These are phyloP conservation scores for Ascochyta lentis DNA, from an alignment of 2,329 filamentous ascomycete genomes.

Conservation along the genomic window DNA sequence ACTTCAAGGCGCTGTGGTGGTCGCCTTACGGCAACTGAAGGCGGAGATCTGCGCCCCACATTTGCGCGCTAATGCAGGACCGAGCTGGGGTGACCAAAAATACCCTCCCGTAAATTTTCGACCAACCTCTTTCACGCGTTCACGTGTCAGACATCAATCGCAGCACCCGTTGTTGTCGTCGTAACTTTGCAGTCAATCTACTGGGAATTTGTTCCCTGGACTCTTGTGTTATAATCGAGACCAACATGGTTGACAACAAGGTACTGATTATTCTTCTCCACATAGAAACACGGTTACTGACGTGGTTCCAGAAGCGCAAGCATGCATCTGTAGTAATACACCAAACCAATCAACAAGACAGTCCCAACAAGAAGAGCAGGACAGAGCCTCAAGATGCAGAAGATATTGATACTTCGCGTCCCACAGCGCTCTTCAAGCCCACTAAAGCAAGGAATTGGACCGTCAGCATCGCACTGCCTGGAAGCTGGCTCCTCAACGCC, in stretches of 20 bases:
- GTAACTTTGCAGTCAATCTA: not conserved
- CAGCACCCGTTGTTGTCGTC: not conserved
- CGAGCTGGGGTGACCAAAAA: conserved; percentile 19
- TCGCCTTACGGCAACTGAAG: conserved; percentile 9
- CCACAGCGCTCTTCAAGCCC: conserved; percentile 72
- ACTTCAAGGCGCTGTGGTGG: conserved; percentile 3
- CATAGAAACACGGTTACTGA: not conserved
- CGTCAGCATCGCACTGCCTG: conserved; percentile 77
- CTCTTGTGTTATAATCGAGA: not conserved
- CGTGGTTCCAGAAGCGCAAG: conserved; percentile 31
- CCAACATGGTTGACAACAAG: conserved; percentile 16
- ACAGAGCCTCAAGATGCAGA: conserved; percentile 17
- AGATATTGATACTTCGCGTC: conserved; percentile 65
- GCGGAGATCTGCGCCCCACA: conserved; percentile 7
- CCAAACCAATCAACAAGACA: conserved; percentile 19
- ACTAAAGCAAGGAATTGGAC: conserved; percentile 72
- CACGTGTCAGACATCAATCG: conserved; percentile 8
- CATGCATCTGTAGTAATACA: conserved; percentile 27
- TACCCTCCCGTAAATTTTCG: conserved; percentile 10
- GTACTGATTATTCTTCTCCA: not conserved
- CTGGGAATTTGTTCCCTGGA: not conserved
- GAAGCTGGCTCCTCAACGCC: conserved; percentile 71
- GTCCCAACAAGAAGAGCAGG: conserved; percentile 28
- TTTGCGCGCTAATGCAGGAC: conserved; percentile 18
- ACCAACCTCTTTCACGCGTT: conserved; percentile 18